A percentile compares a stretch with the other conserved stretches of the same genome.
phyloP scores from a whole-genome alignment of 257 asterid species.

The Avicennia marina region DNA sequence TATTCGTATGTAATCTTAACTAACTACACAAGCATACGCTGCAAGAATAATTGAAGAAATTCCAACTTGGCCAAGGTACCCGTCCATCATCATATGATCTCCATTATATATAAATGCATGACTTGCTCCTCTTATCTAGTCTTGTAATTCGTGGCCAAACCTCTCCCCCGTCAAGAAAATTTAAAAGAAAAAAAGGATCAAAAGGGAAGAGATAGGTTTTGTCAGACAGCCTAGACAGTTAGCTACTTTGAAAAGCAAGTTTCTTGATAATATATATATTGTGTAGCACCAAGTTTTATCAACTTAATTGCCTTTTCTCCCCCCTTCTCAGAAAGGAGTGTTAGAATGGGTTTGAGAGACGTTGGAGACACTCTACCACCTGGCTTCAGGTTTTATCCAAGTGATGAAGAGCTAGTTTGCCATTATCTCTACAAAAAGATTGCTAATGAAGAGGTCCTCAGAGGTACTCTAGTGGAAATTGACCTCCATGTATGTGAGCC shows the following conservation, averaged over 20 bases:
- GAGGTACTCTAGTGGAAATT: constrained; percentile 66
- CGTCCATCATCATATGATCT: constrained; percentile 20
- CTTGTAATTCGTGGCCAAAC: not conserved
- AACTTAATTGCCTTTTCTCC: too few species aligned
- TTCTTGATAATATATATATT: too few species aligned
- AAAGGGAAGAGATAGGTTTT: too few species aligned
- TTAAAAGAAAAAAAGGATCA: too few species aligned
- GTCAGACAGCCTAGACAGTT: too few species aligned
- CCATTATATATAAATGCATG: constrained; percentile 24
- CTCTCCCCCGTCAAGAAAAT: not conserved
- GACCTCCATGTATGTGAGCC: constrained; percentile 93
- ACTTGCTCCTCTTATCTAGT: constrained; percentile 6
- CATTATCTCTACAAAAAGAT: constrained; percentile 80
- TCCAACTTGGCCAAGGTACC: constrained; percentile 32
- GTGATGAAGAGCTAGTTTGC: constrained; percentile 79
- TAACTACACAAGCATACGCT: constrained; percentile 52
- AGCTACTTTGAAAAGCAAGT: too few species aligned
- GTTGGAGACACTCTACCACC: constrained; percentile 81
- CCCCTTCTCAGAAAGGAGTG: too few species aligned
- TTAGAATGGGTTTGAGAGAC: constrained; percentile 60
- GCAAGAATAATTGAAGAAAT: constrained; percentile 34
- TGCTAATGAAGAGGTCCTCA: constrained; percentile 38
- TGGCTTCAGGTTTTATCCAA: constrained; percentile 79
- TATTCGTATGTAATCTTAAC: constrained; percentile 31
- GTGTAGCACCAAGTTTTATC: too few species aligned